A percentile compares a stretch with the other conserved stretches of the same genome.
Evolutionary conservation across 2,329 filamentous ascomycete genomes (phyloP).

Genomic region (Fusarium veterinarium): DNA sequence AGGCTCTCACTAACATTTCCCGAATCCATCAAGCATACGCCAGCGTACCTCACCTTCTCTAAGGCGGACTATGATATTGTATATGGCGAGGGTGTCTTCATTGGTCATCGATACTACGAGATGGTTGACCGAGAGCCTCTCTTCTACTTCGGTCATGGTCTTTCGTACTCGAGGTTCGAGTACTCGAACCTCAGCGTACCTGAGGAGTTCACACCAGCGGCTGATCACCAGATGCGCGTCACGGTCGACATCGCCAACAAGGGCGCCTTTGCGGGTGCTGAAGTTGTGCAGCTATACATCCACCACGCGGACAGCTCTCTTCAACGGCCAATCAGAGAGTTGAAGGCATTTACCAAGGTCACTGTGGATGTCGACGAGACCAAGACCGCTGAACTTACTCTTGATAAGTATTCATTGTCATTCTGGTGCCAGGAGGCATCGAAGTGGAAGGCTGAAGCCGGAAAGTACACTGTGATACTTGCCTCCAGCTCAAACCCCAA

Average conservation of each 20-base stretch:
- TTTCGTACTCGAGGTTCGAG: conserved; percentile 75
- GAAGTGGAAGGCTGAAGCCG: conserved; percentile 35
- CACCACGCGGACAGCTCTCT: conserved; percentile 24
- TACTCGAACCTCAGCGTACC: conserved; percentile 51
- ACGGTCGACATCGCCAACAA: conserved; percentile 25
- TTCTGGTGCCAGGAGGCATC: conserved; percentile 34
- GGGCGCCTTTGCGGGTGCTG: conserved; percentile 13
- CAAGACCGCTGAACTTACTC: not conserved
- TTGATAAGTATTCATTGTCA: conserved; percentile 35
- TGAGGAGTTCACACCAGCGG: not conserved
- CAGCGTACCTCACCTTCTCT: conserved; percentile 74
- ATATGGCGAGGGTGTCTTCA: conserved; percentile 79
- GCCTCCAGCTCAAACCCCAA: conserved; percentile 33
- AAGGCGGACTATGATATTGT: conserved; percentile 72
- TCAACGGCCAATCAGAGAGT: conserved; percentile 23
- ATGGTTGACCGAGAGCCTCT: conserved; percentile 56
- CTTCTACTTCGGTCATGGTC: conserved; percentile 77
- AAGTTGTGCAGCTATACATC: conserved; percentile 35
- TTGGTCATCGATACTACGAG: conserved; percentile 80
- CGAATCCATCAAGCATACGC: conserved; percentile 70
- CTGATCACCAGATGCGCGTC: conserved; percentile 19
- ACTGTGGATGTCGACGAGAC: not conserved
- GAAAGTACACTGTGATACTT: conserved; percentile 30
- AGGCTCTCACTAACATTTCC: conserved; percentile 77
- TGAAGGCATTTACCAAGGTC: conserved; percentile 29